These are phyloP conservation scores for Pseudogymnoascus sp. DNA, from an alignment of 2,329 filamentous ascomycete genomes.

Conservation along the genomic window DNA sequence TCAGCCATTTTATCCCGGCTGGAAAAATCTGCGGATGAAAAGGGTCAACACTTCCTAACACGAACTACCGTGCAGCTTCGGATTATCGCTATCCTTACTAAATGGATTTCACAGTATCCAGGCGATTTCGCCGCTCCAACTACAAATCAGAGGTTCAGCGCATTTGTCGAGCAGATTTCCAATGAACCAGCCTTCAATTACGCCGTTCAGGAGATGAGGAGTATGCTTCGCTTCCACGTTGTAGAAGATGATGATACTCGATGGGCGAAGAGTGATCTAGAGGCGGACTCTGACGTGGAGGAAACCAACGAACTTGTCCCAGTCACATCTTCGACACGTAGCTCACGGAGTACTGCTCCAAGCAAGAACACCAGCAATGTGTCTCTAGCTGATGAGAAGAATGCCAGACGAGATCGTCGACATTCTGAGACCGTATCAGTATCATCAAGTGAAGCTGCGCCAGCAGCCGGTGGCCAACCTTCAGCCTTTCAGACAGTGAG, in stretches of 20 bases:
- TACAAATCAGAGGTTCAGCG: constrained; percentile 62
- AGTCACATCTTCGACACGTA: constrained; percentile 15
- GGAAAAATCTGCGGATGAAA: constrained; percentile 59
- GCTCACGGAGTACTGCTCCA: constrained; percentile 26
- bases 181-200: constrained; percentile 73
- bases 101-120: constrained; percentile 84
- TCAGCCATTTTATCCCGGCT: constrained; percentile 69
- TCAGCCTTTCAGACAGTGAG: constrained; percentile 55
- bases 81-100: constrained; percentile 73
- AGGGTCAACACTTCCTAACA: constrained; percentile 58
- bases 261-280: constrained; percentile 75
- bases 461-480: constrained; percentile 31
- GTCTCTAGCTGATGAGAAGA: constrained; percentile 37
- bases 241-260: constrained; percentile 83
- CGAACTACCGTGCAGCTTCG: constrained; percentile 75
- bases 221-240: constrained; percentile 63
- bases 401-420: background rate
- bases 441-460: constrained; percentile 18
- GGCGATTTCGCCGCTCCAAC: constrained; percentile 80
- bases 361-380: constrained; percentile 40
- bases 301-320: constrained; percentile 10
- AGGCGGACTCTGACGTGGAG: constrained; percentile 36
- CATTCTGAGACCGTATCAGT: constrained; percentile 11
- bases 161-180: constrained; percentile 67
- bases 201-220: constrained; percentile 75